Conservation (phyloP, 2,329 filamentous ascomycete species). For the Ilyonectria sp. region DNA sequence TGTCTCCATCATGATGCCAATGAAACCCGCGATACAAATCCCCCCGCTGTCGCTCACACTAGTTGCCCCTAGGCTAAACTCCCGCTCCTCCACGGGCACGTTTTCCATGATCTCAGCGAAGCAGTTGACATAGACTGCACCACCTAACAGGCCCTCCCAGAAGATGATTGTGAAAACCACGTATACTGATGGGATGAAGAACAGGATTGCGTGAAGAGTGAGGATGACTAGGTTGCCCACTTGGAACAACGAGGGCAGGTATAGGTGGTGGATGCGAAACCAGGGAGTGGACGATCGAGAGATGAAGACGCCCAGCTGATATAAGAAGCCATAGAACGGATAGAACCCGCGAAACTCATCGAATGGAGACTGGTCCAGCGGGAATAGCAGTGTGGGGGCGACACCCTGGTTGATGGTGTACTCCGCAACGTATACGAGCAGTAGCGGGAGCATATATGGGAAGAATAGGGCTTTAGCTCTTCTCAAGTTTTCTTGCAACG, state of each 20-base stretch:
- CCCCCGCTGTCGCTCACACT: constrained; percentile 94
- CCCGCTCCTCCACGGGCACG: constrained; percentile 82
- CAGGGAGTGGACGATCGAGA: constrained; percentile 94
- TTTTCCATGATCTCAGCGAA: constrained; percentile 95
- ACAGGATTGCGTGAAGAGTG: constrained; percentile 81
- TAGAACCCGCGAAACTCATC: constrained; percentile 89
- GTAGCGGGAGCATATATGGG: constrained; percentile 88
- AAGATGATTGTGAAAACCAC: constrained; percentile 89
- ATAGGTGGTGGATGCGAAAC: constrained; percentile 84
- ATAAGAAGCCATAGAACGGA: constrained; percentile 93
- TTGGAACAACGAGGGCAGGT: constrained; percentile 87
- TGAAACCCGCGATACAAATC: constrained; percentile 88
- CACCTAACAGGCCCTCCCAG: constrained; percentile 94
- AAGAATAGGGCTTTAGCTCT: constrained; percentile 81
- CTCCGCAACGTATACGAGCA: constrained; percentile 95
- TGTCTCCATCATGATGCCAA: constrained; percentile 87
- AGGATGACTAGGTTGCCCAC: constrained; percentile 83
- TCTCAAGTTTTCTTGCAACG: constrained; percentile 69
- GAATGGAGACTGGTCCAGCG: constrained; percentile 83
- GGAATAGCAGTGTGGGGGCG: constrained; percentile 90
- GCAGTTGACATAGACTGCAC: constrained; percentile 94
- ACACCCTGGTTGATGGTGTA: constrained; percentile 99
- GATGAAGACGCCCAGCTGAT: constrained; percentile 95
- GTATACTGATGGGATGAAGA: constrained; percentile 89
- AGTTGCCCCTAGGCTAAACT: constrained; percentile 92